These are phyloP conservation scores for Pelomyxa schiedti DNA, from an alignment of 78 protist species.

Conservation along the genomic window DNA sequence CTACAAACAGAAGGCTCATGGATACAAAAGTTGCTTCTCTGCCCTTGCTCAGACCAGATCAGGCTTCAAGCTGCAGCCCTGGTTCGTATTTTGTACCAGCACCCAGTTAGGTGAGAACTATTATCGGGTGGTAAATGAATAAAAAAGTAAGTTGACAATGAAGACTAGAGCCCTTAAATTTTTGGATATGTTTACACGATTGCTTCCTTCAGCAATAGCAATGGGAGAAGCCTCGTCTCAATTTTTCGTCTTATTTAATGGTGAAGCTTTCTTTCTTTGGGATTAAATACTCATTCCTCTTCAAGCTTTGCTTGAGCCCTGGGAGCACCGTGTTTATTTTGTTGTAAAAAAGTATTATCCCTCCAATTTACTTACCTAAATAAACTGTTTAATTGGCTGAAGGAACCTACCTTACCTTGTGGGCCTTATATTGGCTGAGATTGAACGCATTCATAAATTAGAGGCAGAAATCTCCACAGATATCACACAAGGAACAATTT, in stretches of 20 bases:
- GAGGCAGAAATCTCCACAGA: constrained; percentile 32
- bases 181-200: constrained; percentile 28
- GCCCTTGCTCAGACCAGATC: neutral
- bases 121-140: too few relatives aligned
- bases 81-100: neutral
- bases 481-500: constrained; percentile 39
- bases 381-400: constrained; percentile 16
- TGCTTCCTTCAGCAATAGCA: constrained; percentile 23
- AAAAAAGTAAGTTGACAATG: too few relatives aligned
- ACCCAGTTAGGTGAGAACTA: too few relatives aligned
- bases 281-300: constrained; percentile 22
- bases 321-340: neutral
- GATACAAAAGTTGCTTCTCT: neutral
- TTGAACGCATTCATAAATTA: constrained; percentile 14
- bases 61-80: neutral
- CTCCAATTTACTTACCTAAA: too few relatives aligned
- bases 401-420: constrained; percentile 39
- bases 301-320: neutral
- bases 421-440: constrained; percentile 8
- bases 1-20: neutral
- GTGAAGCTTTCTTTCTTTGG: neutral
- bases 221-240: constrained; percentile 26
- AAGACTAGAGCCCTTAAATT: constrained; percentile 5
- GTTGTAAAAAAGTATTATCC: too few relatives aligned
- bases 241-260: constrained; percentile 8